These are phyloP conservation scores for Candida ponderosae DNA, from an alignment of 805 yeast species.

Conservation along the genomic window DNA sequence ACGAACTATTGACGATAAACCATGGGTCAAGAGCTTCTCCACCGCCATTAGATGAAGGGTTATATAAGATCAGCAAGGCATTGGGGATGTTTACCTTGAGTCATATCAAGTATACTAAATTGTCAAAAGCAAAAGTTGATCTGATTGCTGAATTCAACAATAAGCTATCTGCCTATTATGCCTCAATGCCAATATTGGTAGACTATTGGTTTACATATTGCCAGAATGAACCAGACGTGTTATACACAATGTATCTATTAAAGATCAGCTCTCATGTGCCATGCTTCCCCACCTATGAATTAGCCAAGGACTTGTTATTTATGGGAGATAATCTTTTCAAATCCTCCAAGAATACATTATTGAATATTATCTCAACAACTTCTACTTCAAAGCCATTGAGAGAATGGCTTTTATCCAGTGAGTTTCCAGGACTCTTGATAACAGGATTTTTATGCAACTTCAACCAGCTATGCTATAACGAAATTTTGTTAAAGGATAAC, in stretches of 20 bases:
- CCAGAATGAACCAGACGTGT: slow-evolving; percentile 10
- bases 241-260: slow-evolving; percentile 3
- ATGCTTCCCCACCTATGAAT: slow-evolving; percentile 18
- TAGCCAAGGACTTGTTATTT: slow-evolving; percentile 14
- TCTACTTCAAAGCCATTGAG: slow-evolving; percentile 5
- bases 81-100: slow-evolving; percentile 11
- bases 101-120: slow-evolving; percentile 2
- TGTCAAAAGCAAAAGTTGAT: slow-evolving; percentile 1
- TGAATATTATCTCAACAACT: slow-evolving; percentile 9
- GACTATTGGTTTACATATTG: slow-evolving; percentile 11
- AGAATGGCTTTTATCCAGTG: slow-evolving; percentile 14
- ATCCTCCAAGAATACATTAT: slow-evolving; percentile 6
- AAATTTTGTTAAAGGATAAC: slow-evolving; percentile 1
- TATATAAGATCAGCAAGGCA: slow-evolving; percentile 5
- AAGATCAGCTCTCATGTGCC: neutral
- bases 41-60: neutral
- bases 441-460: slow-evolving; percentile 10
- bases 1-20: slow-evolving; percentile 6
- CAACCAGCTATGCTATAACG: slow-evolving; percentile 7
- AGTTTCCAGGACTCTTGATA: slow-evolving; percentile 10
- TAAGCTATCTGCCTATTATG: slow-evolving; percentile 8
- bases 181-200: slow-evolving; percentile 10
- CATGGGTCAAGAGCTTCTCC: slow-evolving; percentile 1
- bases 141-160: slow-evolving; percentile 5
- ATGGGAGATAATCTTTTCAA: slow-evolving; percentile 7